Evolutionary conservation across 2,329 filamentous ascomycete genomes (phyloP).

Genomic region (Penicillium sp.): DNA sequence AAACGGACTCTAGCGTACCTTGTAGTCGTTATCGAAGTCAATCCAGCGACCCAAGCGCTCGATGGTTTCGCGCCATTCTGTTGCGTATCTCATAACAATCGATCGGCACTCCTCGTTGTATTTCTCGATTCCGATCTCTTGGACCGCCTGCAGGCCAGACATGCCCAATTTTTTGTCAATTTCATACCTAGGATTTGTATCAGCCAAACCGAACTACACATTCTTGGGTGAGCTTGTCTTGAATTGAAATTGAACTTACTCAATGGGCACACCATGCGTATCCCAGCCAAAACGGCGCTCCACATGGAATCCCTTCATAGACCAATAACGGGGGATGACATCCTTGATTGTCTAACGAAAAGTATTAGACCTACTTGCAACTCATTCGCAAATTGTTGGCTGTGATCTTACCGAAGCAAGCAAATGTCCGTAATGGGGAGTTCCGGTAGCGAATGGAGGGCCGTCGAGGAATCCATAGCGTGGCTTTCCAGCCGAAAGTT

Average conservation of each 20-base stretch:
- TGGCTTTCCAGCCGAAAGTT: constrained; percentile 76
- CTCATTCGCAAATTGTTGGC: background rate
- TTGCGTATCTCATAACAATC: constrained; percentile 87
- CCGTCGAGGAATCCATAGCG: constrained; percentile 96
- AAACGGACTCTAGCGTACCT: constrained; percentile 50
- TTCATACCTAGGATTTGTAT: constrained; percentile 57
- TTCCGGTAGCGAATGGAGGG: constrained; percentile 71
- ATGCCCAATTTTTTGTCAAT: constrained; percentile 96
- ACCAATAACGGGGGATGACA: constrained; percentile 94
- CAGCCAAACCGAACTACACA: background rate
- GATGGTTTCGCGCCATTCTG: constrained; percentile 84
- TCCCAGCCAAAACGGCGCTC: constrained; percentile 95
- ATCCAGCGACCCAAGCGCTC: constrained; percentile 92
- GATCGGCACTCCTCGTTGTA: constrained; percentile 91
- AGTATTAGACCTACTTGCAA: background rate
- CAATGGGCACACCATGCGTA: constrained; percentile 88
- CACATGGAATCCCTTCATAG: constrained; percentile 92
- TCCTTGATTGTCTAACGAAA: constrained; percentile 74
- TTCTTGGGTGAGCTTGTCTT: background rate
- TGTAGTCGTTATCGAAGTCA: constrained; percentile 97
- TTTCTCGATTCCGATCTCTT: constrained; percentile 77
- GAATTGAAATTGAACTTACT: constrained; percentile 36
- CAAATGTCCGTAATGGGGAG: constrained; percentile 71
- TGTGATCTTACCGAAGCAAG: constrained; percentile 59
- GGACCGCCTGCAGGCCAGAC: constrained; percentile 80